Conservation (phyloP, 202 grass and related monocot genomes). For the Saccharum hybrid region DNA sequence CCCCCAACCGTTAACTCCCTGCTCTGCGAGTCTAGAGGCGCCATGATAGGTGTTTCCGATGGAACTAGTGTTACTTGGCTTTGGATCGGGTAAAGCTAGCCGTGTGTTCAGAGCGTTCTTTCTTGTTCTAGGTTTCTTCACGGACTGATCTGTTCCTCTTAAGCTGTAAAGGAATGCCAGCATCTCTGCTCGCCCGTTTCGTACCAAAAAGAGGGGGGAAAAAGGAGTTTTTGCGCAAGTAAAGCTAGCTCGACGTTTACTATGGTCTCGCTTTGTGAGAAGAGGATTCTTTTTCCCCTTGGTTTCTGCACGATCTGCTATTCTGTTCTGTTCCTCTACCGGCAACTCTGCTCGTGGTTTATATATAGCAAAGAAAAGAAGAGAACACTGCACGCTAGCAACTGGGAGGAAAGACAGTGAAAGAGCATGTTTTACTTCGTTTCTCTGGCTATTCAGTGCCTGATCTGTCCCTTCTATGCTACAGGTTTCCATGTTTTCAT, state of each 20-base stretch:
- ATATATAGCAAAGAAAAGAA: neutral
- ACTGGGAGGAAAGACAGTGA: neutral
- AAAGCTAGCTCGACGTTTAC: neutral
- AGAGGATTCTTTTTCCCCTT: neutral
- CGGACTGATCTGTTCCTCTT: neutral
- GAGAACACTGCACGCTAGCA: neutral
- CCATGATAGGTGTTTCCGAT: neutral
- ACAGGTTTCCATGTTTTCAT: neutral
- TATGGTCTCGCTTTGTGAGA: neutral
- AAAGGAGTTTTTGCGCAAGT: neutral
- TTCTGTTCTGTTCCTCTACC: neutral
- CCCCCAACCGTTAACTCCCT: neutral
- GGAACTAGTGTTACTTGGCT: neutral
- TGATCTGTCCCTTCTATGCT: slow-evolving; percentile 11
- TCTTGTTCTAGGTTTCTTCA: neutral
- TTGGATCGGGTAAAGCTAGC: neutral
- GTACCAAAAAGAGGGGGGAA: neutral
- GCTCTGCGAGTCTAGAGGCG: neutral
- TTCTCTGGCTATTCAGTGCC: neutral
- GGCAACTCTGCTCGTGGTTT: neutral
- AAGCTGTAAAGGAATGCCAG: neutral
- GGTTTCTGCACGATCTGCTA: slow-evolving; percentile 19
- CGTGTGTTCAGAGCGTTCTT: neutral
- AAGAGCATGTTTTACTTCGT: neutral
- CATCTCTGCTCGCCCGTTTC: neutral